These are phyloP conservation scores for Dipodascus geniculatus DNA, from an alignment of 805 yeast genomes.

Conservation along the genomic window DNA sequence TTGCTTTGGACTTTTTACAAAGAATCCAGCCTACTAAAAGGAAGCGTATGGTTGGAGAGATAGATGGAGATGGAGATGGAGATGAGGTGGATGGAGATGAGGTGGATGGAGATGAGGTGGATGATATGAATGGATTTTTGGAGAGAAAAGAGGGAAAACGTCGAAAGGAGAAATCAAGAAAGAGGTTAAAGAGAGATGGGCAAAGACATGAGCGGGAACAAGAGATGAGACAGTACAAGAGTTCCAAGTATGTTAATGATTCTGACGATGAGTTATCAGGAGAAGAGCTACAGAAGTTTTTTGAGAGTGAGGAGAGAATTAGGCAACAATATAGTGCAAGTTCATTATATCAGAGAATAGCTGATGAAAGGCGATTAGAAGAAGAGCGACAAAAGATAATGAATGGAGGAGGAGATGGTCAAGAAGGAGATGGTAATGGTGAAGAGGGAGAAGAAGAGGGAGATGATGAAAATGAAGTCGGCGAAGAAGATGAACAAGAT, in stretches of 20 bases:
- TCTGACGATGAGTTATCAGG: constrained; percentile 57
- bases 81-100: constrained; percentile 26
- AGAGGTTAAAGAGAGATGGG: neutral
- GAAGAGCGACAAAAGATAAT: neutral
- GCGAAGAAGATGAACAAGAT: too few species aligned
- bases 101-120: constrained; percentile 19
- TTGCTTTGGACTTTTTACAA: constrained; percentile 26
- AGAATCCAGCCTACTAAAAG: constrained; percentile 3
- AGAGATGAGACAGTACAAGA: constrained; percentile 21
- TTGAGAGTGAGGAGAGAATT: constrained; percentile 39
- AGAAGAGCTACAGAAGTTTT: constrained; percentile 41
- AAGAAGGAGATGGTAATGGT: neutral
- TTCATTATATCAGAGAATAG: neutral
- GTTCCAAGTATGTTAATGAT: constrained; percentile 43
- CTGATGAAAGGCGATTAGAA: neutral
- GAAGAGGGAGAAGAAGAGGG: neutral
- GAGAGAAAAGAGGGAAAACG: constrained; percentile 3
- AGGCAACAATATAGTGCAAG: constrained; percentile 4
- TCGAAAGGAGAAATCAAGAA: neutral
- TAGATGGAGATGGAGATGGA: too few species aligned
- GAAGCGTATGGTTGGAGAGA: constrained; percentile 6
- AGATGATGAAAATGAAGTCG: too few species aligned
- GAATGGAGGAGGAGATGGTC: constrained; percentile 3
- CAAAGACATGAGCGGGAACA: neutral
- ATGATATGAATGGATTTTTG: neutral